These are phyloP conservation scores for Elymus sibiricus DNA, from an alignment of 176 grass and related monocot genomes.

Conservation along the genomic window DNA sequence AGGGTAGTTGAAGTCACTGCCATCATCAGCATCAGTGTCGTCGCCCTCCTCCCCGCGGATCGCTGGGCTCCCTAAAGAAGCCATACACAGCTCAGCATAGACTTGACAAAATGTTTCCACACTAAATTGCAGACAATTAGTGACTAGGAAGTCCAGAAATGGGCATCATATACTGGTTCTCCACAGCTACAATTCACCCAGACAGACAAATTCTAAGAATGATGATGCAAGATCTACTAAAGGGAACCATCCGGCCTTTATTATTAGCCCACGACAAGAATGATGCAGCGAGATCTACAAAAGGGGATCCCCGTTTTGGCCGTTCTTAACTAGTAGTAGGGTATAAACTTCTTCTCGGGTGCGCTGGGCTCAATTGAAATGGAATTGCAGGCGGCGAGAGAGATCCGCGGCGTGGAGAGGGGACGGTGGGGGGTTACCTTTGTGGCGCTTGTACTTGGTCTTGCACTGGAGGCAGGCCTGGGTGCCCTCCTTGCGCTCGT, in stretches of 20 bases:
- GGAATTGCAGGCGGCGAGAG: not conserved
- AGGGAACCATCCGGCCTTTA: not conserved
- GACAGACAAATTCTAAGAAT: not conserved
- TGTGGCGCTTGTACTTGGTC: slow-evolving; percentile 99
- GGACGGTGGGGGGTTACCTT: slow-evolving; percentile 41
- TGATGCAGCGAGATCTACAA: not conserved
- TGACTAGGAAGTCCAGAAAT: not conserved
- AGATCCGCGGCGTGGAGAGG: not conserved
- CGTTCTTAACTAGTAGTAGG: not conserved
- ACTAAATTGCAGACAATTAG: not conserved
- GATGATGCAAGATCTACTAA: not conserved
- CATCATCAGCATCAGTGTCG: slow-evolving; percentile 85
- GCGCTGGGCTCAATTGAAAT: not conserved
- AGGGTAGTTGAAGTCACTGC: slow-evolving; percentile 94
- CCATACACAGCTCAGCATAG: slow-evolving; percentile 8
- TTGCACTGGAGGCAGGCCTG: slow-evolving; percentile 98
- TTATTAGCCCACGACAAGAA: not conserved
- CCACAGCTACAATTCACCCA: slow-evolving; percentile 9
- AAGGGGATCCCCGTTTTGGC: not conserved
- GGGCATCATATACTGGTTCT: not conserved
- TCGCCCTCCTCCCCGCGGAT: slow-evolving; percentile 83
- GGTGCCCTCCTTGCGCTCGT: slow-evolving; percentile 93
- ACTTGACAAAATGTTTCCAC: not conserved
- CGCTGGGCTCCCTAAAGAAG: slow-evolving; percentile 69
- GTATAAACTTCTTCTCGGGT: not conserved